Base-by-base conservation (phyloP, 805 yeast species). In the Kockiozyma suomiensis region DNA sequence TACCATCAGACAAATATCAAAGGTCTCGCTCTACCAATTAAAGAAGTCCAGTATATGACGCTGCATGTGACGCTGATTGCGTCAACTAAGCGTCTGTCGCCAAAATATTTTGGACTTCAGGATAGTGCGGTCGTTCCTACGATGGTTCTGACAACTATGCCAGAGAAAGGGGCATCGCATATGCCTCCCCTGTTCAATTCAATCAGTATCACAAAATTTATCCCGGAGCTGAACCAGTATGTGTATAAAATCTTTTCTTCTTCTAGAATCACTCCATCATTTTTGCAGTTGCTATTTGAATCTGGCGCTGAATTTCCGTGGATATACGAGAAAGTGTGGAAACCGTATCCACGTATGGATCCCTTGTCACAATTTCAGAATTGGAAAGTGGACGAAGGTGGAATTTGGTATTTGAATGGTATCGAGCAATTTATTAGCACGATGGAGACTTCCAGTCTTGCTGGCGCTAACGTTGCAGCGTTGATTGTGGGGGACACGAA, bases 381-480 rank as follows among this genome's bases (percentile, higher is more conserved):
- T 21, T 73, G 78, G 42, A 66, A 71, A 28, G 50, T 78, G 3
- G 73, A 65, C 5, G 65, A 61, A 19, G 57, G 38, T 2, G 73
- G 73, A 0, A 60, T 80, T 8, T 81, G 78, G 77, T 79, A 79
- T 57, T 65, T 79, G 61, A 79, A 78, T 61, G 71, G 75, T 1
- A 79, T 81, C 70, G 85, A 81, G 61, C 69, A 73, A 7, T 76
- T 81, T 45, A 73, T 79, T 53, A 78, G 82, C 56, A 81, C 84
- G 0, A 79, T 81, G 83, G 85, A 81, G 62, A 80, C 85, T 0
- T 72, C 78, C 13, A 78, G 82, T 0, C 65, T 81, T 30, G 77
- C 80, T 1, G 84, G 83, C 25, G 81, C 82, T 19, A 76, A 76
- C 56, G 80, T 78, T 26, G 84, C 84, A 3, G 80, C 76, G 1